A percentile compares a stretch with the other conserved stretches of the same genome.
These are phyloP conservation scores for Helichrysum umbraculigerum DNA, from an alignment of 129 eudicot species.

Conservation along the genomic window DNA sequence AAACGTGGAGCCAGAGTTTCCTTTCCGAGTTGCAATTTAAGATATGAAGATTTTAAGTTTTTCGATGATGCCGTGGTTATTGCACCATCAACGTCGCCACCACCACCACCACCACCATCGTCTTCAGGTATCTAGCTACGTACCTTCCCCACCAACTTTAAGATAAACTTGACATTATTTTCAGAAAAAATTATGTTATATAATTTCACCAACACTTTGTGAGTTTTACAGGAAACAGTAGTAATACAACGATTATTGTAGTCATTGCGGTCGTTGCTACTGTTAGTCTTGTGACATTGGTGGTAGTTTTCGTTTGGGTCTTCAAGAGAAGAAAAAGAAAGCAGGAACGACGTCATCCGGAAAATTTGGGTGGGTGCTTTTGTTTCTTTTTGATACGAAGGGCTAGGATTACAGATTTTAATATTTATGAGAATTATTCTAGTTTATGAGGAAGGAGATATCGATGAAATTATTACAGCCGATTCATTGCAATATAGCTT, in stretches of 20 bases:
- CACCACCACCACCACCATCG: slow-evolving; percentile 4
- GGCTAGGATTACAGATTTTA: not conserved
- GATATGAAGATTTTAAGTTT: slow-evolving; percentile 32
- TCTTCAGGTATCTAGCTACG: slow-evolving; percentile 11
- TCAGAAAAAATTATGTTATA: not conserved
- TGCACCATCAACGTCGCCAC: slow-evolving; percentile 19
- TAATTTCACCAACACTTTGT: not conserved
- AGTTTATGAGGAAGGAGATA: slow-evolving; percentile 14
- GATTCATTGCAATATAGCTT: slow-evolving; percentile 54
- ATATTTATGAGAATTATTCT: not conserved
- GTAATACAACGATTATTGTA: slow-evolving; percentile 8
- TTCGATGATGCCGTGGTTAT: slow-evolving; percentile 21
- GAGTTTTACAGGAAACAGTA: slow-evolving; percentile 16
- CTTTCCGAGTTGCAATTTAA: slow-evolving; percentile 31
- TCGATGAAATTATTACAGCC: slow-evolving; percentile 22
- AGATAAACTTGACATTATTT: no score
- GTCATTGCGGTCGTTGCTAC: slow-evolving; percentile 21
- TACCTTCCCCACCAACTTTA: not conserved
- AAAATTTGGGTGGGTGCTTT: slow-evolving; percentile 1
- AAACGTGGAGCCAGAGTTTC: slow-evolving; percentile 34
- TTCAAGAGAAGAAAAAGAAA: slow-evolving; percentile 31
- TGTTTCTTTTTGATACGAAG: not conserved
- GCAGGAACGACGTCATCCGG: not conserved
- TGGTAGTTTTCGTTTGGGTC: slow-evolving; percentile 12
- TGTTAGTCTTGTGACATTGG: slow-evolving; percentile 7